Evolutionary conservation across 139 green algal genomes (phyloP).

Genomic region (Micromonas pusilla): DNA sequence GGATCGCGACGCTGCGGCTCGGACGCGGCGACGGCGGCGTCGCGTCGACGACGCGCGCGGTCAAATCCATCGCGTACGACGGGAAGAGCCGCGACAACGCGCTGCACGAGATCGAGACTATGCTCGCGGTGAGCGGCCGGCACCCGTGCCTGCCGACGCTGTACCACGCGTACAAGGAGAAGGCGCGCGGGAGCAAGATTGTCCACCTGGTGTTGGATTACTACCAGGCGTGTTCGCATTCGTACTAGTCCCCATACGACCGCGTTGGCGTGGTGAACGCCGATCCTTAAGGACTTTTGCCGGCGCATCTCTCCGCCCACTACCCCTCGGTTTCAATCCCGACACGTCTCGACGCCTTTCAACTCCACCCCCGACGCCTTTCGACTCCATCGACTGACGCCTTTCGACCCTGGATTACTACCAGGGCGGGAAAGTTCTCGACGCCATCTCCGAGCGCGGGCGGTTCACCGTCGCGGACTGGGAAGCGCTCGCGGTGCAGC

Average conservation of each 20-base stretch:
- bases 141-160: conserved; percentile 7
- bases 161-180: conserved; percentile 9
- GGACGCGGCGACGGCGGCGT: not conserved
- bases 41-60: not conserved
- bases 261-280: no score
- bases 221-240: no score
- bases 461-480: conserved; percentile 9
- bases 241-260: no score
- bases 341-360: no score
- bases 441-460: not conserved
- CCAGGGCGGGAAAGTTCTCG: not conserved
- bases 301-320: no score
- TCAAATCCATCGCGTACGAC: conserved; percentile 9
- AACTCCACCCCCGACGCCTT: no score
- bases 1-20: not conserved
- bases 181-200: not conserved
- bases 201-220: no score
- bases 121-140: conserved; percentile 6
- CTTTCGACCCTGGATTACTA: conserved; percentile 13
- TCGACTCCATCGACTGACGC: no score
- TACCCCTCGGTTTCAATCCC: no score
- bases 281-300: no score
- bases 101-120: conserved; percentile 2
- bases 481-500: conserved; percentile 31
- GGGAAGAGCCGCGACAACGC: not conserved